Percentiles rank a stretch among this genome's conserved stretches.
phyloP scores from a whole-genome alignment of 805 yeast species.

The Metschnikowia kunwiensis region DNA sequence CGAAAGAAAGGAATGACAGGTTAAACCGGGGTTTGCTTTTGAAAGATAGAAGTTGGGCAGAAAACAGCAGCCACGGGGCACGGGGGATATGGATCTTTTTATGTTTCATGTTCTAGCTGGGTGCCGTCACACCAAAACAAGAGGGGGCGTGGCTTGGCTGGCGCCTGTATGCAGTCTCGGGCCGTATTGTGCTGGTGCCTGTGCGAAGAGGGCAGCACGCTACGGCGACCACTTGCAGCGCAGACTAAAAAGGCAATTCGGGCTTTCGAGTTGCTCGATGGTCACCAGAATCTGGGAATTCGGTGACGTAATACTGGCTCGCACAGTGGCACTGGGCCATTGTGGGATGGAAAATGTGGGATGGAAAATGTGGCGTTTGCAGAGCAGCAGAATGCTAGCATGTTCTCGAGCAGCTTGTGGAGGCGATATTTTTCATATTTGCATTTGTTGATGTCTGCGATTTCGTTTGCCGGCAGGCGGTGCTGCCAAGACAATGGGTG shows the following conservation, averaged over 20 bases:
- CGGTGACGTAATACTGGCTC: too few species aligned
- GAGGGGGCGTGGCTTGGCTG: constrained; percentile 1
- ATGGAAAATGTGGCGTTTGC: too few species aligned
- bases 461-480: too few species aligned
- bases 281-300: too few species aligned
- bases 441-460: too few species aligned
- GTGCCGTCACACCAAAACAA: neutral
- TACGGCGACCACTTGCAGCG: constrained; percentile 3
- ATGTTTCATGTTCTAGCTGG: constrained; percentile 4
- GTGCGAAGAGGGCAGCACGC: neutral
- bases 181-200: neutral
- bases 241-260: constrained; percentile 2
- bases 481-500: too few species aligned
- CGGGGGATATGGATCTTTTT: constrained; percentile 6
- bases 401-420: too few species aligned
- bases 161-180: constrained; percentile 1
- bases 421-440: too few species aligned
- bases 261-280: too few species aligned
- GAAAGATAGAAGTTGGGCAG: constrained; percentile 3
- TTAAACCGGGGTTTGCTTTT: constrained; percentile 12
- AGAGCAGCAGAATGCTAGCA: too few species aligned
- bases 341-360: too few species aligned
- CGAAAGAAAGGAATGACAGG: constrained; percentile 20
- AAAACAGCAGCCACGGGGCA: neutral
- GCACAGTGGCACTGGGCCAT: too few species aligned